Percentiles rank a stretch among this genome's conserved stretches.
Evolutionary conservation across 768 basidiomycete species (phyloP).

Genomic region (Trichaptum fuscoviolaceum): DNA sequence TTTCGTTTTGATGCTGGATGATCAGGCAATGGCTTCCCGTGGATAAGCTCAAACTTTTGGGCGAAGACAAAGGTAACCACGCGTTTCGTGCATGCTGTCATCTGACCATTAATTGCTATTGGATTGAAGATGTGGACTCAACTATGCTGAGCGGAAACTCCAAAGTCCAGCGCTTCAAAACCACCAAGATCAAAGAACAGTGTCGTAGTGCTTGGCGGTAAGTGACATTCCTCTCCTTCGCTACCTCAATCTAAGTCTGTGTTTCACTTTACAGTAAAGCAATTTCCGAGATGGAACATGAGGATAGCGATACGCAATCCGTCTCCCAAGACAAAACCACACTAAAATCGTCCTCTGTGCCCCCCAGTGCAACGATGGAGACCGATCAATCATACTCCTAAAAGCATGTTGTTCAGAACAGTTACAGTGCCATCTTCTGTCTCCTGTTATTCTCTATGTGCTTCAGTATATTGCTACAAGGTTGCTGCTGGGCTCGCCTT

Average conservation of each 20-base stretch:
- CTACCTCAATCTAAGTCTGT: slow-evolving; percentile 1
- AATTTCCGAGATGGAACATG: slow-evolving; percentile 42
- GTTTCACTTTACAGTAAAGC: slow-evolving; percentile 30
- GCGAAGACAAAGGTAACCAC: slow-evolving; percentile 57
- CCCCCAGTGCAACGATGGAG: background rate
- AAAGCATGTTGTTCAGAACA: background rate
- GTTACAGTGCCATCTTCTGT: background rate
- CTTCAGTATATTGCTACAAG: too few relatives aligned
- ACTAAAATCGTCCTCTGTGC: background rate
- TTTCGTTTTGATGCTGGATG: slow-evolving; percentile 7
- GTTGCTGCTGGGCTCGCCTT: too few relatives aligned
- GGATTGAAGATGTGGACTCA: slow-evolving; percentile 52
- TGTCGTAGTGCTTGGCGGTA: slow-evolving; percentile 62
- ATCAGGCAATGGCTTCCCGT: slow-evolving; percentile 58
- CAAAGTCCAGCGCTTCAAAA: slow-evolving; percentile 58
- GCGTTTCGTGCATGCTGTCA: background rate
- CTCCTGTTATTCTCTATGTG: background rate
- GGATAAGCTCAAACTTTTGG: slow-evolving; percentile 57
- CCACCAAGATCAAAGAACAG: slow-evolving; percentile 39
- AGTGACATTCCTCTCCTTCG: slow-evolving; percentile 21
- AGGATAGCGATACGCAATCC: background rate
- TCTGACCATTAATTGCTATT: background rate
- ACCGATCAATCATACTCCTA: background rate
- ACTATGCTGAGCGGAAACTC: slow-evolving; percentile 52
- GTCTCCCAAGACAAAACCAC: background rate